These are phyloP conservation scores for Pyronema domesticum DNA, from an alignment of 495 filamentous ascomycete species.

Conservation along the genomic window DNA sequence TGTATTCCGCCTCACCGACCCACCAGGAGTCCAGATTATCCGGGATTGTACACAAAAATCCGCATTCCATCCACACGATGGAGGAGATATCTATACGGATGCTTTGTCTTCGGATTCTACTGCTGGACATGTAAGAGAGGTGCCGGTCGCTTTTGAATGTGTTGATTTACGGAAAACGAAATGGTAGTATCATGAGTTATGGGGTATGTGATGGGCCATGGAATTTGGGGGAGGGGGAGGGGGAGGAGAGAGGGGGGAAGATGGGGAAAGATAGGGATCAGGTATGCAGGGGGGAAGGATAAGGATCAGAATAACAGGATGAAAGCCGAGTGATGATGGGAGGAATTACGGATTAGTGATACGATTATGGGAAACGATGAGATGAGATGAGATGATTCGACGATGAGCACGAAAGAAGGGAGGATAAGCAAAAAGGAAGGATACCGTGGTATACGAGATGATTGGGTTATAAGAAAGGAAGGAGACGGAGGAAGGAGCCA, in stretches of 20 bases:
- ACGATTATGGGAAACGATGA: no score
- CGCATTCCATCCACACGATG: conserved; percentile 66
- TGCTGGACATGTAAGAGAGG: conserved; percentile 75
- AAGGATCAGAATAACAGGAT: no score
- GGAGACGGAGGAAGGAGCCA: no score
- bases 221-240: conserved; percentile 44
- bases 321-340: no score
- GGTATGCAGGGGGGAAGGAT: no score
- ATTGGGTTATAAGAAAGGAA: no score
- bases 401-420: no score
- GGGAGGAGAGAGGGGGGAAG: neutral
- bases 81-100: conserved; percentile 60
- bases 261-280: no score
- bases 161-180: conserved; percentile 51
- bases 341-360: no score
- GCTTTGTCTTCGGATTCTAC: conserved; percentile 33
- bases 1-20: conserved; percentile 80
- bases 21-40: conserved; percentile 67
- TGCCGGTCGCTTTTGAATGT: conserved; percentile 53
- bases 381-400: no score
- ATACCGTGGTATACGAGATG: no score
- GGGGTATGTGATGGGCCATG: conserved; percentile 60
- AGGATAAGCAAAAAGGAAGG: no score
- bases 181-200: conserved; percentile 41
- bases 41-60: conserved; percentile 55